A percentile compares a stretch with the other conserved stretches of the same genome.
These are phyloP conservation scores for Logfia minima DNA, from an alignment of 129 eudicot species.

Conservation along the genomic window DNA sequence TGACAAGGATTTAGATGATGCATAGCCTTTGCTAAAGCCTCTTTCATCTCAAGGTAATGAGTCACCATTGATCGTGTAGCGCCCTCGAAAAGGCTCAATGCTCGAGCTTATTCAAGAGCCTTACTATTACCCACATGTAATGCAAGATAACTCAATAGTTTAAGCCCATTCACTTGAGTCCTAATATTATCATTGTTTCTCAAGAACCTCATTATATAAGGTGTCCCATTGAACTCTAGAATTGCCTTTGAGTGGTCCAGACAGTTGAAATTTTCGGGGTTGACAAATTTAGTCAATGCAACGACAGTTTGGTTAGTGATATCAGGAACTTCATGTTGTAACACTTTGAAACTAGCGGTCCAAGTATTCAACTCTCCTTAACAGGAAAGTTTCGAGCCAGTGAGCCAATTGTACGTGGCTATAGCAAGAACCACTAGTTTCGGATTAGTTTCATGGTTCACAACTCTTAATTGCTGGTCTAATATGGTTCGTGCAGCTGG, in stretches of 20 bases:
- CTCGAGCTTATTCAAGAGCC: constrained; percentile 59
- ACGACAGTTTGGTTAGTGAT: constrained; percentile 57
- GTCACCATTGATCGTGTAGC: constrained; percentile 49
- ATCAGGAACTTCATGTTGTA: constrained; percentile 37
- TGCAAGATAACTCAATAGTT: constrained; percentile 62
- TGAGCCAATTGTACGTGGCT: constrained; percentile 61
- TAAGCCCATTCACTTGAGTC: constrained; percentile 45
- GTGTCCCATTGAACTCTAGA: constrained; percentile 55
- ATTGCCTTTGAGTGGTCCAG: constrained; percentile 69
- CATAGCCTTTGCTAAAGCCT: constrained; percentile 50
- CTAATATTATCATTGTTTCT: constrained; percentile 38
- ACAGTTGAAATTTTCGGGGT: constrained; percentile 55
- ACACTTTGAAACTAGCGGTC: constrained; percentile 53
- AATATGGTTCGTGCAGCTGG: constrained; percentile 70
- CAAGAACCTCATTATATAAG: constrained; percentile 45
- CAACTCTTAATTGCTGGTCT: constrained; percentile 60
- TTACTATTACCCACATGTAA: constrained; percentile 55
- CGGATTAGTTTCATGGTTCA: constrained; percentile 45
- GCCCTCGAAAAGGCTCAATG: constrained; percentile 54
- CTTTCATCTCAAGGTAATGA: constrained; percentile 58
- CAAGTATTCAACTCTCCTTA: constrained; percentile 67
- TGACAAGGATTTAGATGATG: constrained; percentile 62
- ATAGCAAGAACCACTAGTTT: constrained; percentile 49
- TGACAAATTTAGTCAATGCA: constrained; percentile 59
- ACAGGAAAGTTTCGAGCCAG: constrained; percentile 76